Percentiles rank a stretch among this genome's conserved stretches.
Conservation (phyloP, 257 asterid genomes). For the Coffea canephora region DNA sequence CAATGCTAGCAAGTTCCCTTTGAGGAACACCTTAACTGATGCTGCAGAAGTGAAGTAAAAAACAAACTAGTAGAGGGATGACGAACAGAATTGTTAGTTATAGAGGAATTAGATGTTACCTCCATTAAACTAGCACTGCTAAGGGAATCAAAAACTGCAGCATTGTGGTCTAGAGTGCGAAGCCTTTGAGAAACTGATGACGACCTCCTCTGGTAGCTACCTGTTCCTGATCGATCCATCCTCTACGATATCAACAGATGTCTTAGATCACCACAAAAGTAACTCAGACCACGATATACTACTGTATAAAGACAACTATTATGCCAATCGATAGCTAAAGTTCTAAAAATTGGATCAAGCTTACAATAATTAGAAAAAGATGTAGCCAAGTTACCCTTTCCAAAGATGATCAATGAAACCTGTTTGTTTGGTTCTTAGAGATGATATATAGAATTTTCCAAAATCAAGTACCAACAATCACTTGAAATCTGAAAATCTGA, state of each 20-base stretch:
- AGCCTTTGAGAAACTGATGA: slow-evolving; percentile 66
- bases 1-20: not conserved
- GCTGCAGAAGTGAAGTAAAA: not conserved
- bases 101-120: slow-evolving; percentile 36
- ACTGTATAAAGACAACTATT: not conserved
- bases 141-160: slow-evolving; percentile 51
- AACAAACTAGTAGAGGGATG: not conserved
- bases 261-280: not conserved
- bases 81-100: not conserved
- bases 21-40: not conserved
- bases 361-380: not conserved
- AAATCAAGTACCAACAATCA: not conserved
- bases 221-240: slow-evolving; percentile 66
- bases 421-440: not conserved
- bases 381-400: not conserved
- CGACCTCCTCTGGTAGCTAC: slow-evolving; percentile 54
- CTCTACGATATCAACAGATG: slow-evolving; percentile 41
- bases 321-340: not conserved
- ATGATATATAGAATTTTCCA: not conserved
- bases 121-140: slow-evolving; percentile 86
- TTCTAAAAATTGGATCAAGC: not conserved
- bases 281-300: not conserved
- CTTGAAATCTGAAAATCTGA: not conserved
- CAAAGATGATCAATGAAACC: not conserved
- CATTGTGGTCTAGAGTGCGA: slow-evolving; percentile 37